These are phyloP conservation scores for Russula sp. DNA, from an alignment of 768 basidiomycete genomes.

Conservation along the genomic window DNA sequence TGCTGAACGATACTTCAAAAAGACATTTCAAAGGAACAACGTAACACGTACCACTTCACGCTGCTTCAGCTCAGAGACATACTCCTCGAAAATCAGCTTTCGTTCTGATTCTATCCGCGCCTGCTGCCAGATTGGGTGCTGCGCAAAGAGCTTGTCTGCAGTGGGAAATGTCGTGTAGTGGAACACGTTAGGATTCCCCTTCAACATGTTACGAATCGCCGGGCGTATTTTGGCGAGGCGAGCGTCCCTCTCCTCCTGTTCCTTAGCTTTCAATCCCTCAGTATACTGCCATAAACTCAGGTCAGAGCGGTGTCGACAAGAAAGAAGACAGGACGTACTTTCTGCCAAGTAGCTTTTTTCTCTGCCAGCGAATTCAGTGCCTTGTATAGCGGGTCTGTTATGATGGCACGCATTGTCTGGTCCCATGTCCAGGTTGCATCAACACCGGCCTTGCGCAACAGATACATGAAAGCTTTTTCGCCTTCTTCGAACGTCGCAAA, in stretches of 20 bases:
- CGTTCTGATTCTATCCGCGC: conserved; percentile 81
- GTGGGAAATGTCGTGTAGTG: conserved; percentile 88
- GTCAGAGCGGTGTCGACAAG: conserved; percentile 2
- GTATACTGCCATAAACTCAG: conserved; percentile 51
- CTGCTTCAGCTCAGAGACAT: conserved; percentile 75
- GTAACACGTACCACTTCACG: conserved; percentile 71
- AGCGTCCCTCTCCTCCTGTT: conserved; percentile 79
- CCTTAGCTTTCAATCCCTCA: conserved; percentile 65
- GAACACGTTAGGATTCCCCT: conserved; percentile 80
- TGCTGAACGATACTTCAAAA: conserved; percentile 39
- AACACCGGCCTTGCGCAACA: conserved; percentile 84
- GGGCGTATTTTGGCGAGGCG: conserved; percentile 82
- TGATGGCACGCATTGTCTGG: conserved; percentile 94
- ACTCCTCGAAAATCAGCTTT: conserved; percentile 85
- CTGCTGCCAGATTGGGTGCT: conserved; percentile 89
- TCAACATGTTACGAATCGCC: conserved; percentile 78
- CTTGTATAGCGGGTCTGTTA: conserved; percentile 96
- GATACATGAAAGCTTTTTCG: conserved; percentile 88
- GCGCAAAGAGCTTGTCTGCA: conserved; percentile 77
- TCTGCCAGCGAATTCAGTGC: conserved; percentile 89
- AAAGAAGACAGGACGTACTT: conserved; percentile 43
- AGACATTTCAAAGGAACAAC: background rate
- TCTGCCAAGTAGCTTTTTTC: conserved; percentile 91
- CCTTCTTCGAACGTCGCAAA: conserved; percentile 83
- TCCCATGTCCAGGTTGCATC: conserved; percentile 97